A percentile compares a stretch with the other conserved stretches of the same genome.
These are phyloP conservation scores for Narthecium ossifragum DNA, from an alignment of 106 monocot species.

Conservation along the genomic window DNA sequence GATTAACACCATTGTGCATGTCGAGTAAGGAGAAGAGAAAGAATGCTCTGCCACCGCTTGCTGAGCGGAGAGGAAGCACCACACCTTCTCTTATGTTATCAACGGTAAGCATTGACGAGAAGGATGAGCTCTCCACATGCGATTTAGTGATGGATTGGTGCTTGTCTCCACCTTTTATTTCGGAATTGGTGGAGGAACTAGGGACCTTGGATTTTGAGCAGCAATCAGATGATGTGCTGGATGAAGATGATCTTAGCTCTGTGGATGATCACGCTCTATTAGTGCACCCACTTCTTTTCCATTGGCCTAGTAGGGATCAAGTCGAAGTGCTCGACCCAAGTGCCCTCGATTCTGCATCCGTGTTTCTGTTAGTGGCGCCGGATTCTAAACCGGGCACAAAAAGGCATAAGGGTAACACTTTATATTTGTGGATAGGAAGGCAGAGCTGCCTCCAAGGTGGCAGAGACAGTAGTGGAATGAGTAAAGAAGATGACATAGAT, in stretches of 20 bases:
- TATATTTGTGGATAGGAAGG: constrained; percentile 58
- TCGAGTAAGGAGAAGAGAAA: constrained; percentile 17
- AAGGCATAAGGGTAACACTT: constrained; percentile 11
- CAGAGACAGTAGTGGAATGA: background rate
- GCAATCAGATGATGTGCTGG: background rate
- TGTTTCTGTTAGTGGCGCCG: constrained; percentile 50
- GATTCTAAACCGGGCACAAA: constrained; percentile 12
- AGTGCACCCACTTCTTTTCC: constrained; percentile 34
- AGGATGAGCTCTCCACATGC: constrained; percentile 5
- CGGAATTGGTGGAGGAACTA: constrained; percentile 23
- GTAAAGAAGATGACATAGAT: constrained; percentile 6
- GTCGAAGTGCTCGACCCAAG: constrained; percentile 39
- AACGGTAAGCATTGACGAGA: constrained; percentile 7
- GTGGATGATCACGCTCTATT: background rate
- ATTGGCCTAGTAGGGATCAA: constrained; percentile 40
- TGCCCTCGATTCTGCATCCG: constrained; percentile 43
- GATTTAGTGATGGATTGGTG: constrained; percentile 42
- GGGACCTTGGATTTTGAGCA: constrained; percentile 13
- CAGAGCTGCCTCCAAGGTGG: background rate
- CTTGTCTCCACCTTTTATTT: constrained; percentile 29
- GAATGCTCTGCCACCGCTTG: constrained; percentile 16
- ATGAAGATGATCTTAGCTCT: background rate
- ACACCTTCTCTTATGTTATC: constrained; percentile 14
- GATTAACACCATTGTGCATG: constrained; percentile 13
- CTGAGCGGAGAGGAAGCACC: constrained; percentile 27